Evolutionary conservation across 495 filamentous ascomycete genomes (phyloP), one percentile per base, ranked within the genome.

Genomic region (Neurospora sp.): DNA sequence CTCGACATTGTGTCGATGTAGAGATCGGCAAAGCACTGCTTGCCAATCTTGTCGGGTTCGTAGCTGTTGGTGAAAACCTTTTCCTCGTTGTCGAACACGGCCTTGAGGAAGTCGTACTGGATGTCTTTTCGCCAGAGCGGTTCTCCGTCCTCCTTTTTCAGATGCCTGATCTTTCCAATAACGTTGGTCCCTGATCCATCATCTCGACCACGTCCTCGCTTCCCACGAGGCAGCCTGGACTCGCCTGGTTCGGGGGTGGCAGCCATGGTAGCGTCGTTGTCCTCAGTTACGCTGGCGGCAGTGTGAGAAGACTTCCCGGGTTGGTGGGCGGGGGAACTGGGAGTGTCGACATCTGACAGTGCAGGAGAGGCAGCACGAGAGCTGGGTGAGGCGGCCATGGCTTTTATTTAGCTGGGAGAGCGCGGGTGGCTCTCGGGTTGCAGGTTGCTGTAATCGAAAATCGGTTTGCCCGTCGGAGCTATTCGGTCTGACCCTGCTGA

Each of bases 1-100:
- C 93, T 88, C 8, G 96, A 94, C 96, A 99, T 99, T 54, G 95
- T 93, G 82, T 98, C 95, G 79, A 99, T 93, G 83, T 99, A 99
- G 70, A 98, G 88, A 82, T 99, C 93, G 39, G 96, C 93, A 79
- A 99, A 99, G 76, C 91, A 96, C 79, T 94, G 88, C 74, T 90
- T 90, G 76, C 87, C 87, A 69, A 89, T 86, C 66, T 86, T 85
- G 73, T 94, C 91, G 10, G 88, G 86, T 74, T 91, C 90, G 82
- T 92, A 93, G 80, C 86, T 88, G 78, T 95, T 95, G 77, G 94
- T 97, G 81, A 99, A 99, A 76, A 93, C 93, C n/a, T 85, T 85
- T 14, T 87, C 88, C 72, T 92, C 87, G 80, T 98, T 90, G 79
- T 97, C 92, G 82, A 99, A 99, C 77, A 98, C 93, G 72, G 91